Base-by-base conservation (phyloP, 2,329 filamentous ascomycete genomes). In the Fusarium hainanense region DNA sequence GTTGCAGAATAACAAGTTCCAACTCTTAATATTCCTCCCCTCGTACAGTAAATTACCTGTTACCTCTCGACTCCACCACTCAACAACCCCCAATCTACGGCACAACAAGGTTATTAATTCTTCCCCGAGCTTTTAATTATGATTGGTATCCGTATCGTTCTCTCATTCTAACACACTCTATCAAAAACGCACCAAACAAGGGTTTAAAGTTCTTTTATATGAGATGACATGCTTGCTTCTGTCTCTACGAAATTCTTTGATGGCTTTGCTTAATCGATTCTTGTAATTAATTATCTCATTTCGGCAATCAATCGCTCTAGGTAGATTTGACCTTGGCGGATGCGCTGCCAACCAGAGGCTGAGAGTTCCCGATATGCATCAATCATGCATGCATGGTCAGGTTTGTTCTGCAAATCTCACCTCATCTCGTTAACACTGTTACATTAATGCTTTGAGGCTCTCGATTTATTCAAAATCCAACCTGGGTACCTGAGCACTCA, bases 1-100 rank as follows among this genome's bases (percentile, higher is more conserved):
- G 68, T 71, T 50, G 25, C 68, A 71, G 68, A 71, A 66, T 63
- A 63, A 71, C 68, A 46, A 66, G 42, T 48, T 46, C 41, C n/a
- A 64, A 47, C 40, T 37, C 48, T 48, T 28, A 28, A 28, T 28
- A 30, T 41, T 55, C 48, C 67, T 20, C 58, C 67, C 59, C 67
- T 41, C 32, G 34, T 30, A 66, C 61, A 54, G 65, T 64, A 54
- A 50, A 50, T 34, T 59, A 14, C 32, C 43, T 34, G 44, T 20
- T 50, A 44, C 46, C 34, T 59, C 42, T 20, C 54, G 47, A 37
- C 59, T 57, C 54, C 49, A 25, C 51, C 66, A 42, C 52, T 44
- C 34, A 43, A 23, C 32, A 21, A 25, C 27, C 44, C 32, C 61
- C 43, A 42, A 56, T 40, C 14, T 10, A 25, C 20, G 13, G 34